Evolutionary conservation across 2,329 filamentous ascomycete genomes (phyloP), one percentile per base, ranked within the genome.

Genomic region (Dactylonectria macrodidyma): DNA sequence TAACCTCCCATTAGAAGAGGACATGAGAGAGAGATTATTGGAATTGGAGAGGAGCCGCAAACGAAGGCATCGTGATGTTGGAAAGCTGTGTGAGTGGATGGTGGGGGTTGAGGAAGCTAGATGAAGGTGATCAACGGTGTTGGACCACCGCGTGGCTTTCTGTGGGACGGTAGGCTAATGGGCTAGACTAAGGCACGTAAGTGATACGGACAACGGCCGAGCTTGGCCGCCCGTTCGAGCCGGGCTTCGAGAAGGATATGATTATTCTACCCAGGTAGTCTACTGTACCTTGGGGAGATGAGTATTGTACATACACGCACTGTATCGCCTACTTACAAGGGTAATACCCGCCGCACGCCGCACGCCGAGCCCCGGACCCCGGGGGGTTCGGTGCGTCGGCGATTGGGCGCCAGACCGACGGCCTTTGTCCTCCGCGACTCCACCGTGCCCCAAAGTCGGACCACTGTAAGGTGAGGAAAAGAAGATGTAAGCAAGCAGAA

Each of bases 341-440:
- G 50, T 16, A 34, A 22, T 34, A 22, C 16, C 16, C 30, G n/a
- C 50, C 16, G 26, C 50, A 19, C 50, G 30, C 30, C 26, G 33
- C 50, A 19, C 50, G 30, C 30, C 26, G 33, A 52, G 50, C 14
- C 30, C 50, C 50, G 50, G 50, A 52, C 33, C 48, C 26, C 48
- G 58, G 58, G 47, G 47, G 9, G 58, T 60, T 60, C 34, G 48
- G 16, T 46, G 10, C 46, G n/a, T 52, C 58, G 58, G 58, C 46
- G 52, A 58, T 57, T 61, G 50, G 56, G 48, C 36, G 59, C 14
- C 19, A 24, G 44, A n/a, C 48, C n/a, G 33, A 59, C 64, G 59
- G 64, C 55, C 34, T 66, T 66, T 11, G 30, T 38, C 59, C 59
- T 66, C 64, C 64, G 64, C 38, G 24, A 41, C 60, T 50, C 60